Evolutionary conservation across 176 grass and related monocot species (phyloP), one percentile per base, ranked within the genome.

Genomic region (Chrysopogon serrulatus): DNA sequence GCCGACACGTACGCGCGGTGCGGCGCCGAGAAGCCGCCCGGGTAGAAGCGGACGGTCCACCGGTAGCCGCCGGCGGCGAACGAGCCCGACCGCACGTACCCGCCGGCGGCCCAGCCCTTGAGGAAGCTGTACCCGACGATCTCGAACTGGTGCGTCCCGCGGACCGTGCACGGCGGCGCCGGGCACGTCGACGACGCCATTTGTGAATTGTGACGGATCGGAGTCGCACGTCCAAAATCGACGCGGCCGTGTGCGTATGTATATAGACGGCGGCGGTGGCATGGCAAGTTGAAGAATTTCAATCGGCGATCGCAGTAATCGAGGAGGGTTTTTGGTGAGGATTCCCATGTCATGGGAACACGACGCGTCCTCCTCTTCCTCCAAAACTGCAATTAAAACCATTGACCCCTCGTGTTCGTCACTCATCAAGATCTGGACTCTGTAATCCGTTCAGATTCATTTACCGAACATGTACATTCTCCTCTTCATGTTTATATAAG

Each of bases 21-120:
- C 9, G 28, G 2, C 28, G 43, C 9, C 17, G 31, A 19, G 60
- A 27, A 19, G 39, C 83, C 77, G 26, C 53, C 21, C 26, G 70
- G 87, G 41, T 82, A 90, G 83, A 73, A 86, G 30, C 14, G 65
- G 49, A 90, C 14, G 34, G 24, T 3, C 88, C 88, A 86, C 24
- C 34, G 23, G 79, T 78, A 47, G 14, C 88, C 83, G 6, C 88
- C 77, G 47, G 17, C 47, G 32, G n/a, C 19, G 62, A 90, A 86
- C 23, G 45, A 17, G 67, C 37, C 60, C 6, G 77, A 68, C 10
- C 3, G 18, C 5, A 81, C 5, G 68, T 12, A 76, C 19, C 68
- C 8, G 3, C 82, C 76, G n/a, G 65, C 70, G 54, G 12, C 56
- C 15, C 39, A 4, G 23, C 35, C 31, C 47, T 63, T 77, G 26